phyloP scores from a whole-genome alignment of 2,329 filamentous ascomycete genomes.

The Phialophora expanda region DNA sequence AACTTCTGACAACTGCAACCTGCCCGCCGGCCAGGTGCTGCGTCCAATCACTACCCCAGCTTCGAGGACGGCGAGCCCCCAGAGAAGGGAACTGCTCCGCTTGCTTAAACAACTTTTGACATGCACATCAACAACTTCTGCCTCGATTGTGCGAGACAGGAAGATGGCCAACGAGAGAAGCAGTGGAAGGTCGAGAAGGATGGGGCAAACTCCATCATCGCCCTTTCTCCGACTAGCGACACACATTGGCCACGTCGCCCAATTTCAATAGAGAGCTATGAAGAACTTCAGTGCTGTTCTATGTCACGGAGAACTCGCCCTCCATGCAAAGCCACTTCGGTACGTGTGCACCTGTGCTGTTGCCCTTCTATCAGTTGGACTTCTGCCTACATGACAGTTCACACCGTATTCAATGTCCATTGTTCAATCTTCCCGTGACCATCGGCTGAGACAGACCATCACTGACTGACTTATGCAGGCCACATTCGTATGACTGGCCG shows the following conservation, averaged over 20 bases:
- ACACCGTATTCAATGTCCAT: not conserved
- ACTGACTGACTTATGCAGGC: not conserved
- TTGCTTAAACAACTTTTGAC: not conserved
- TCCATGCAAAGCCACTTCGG: not conserved
- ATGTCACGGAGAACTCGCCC: not conserved
- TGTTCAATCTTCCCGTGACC: not conserved
- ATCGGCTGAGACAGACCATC: not conserved
- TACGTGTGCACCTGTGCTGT: not conserved
- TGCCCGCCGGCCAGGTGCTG: too few relatives aligned
- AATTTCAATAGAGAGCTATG: not conserved
- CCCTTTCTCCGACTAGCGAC: not conserved
- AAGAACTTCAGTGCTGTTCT: not conserved
- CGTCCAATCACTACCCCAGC: slow-evolving; percentile 2
- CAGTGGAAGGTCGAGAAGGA: not conserved
- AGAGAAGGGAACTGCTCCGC: not conserved
- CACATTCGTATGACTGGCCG: not conserved
- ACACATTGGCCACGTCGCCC: not conserved
- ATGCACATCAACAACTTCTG: not conserved
- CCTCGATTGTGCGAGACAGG: not conserved
- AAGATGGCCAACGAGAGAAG: not conserved
- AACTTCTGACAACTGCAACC: slow-evolving; percentile 4
- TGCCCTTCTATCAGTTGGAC: not conserved
- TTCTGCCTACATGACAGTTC: slow-evolving; percentile 1
- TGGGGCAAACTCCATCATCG: not conserved
- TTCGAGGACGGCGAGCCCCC: not conserved